Evolutionary conservation across 164 flowering plant species (phyloP), one percentile per base, ranked within the genome.

Genomic region (Dillenia suffruticosa): DNA sequence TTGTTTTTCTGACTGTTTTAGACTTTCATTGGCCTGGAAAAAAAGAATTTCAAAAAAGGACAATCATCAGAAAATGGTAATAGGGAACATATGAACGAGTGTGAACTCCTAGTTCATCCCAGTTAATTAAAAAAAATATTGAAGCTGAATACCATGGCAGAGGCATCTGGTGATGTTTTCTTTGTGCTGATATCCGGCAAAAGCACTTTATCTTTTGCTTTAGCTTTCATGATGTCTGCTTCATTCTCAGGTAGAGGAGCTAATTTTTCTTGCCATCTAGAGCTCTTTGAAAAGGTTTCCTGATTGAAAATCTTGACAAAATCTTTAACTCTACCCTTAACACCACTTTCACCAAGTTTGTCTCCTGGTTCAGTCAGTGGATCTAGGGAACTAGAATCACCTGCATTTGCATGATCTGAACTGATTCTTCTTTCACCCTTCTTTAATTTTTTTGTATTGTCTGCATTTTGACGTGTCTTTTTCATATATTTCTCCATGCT

Each of bases 271-370:
- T 69, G 76, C 81, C 74, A 48, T 65, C 76, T 74, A 71, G 63
- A 69, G 67, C 74, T 81, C 64, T 81, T 80, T 43, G 72, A 48
- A 66, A 78, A 57, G 69, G 73, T 46, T 62, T 89, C 91, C 62
- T 83, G 89, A 76, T 76, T 84, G 79, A 91, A 86, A 10, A 84
- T 79, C 65, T 87, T 83, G 48, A 86, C 83, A 60, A 90, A 89
- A 15, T 89, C 90, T 66, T 73, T 81, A 48, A 94, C 87, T 72
- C 77, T 92, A 56, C 90, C 88, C 51, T 74, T 80, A 14, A 65
- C 74, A 74, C 70, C 69, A 46, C 61, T 74, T 32, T 71, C 70
- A 46, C 63, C 70, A 58, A 46, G 49, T 55, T 63, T 76, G 13
- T 68, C 74, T 54, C 64, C 70, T 43, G 72, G 51, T 46, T 54